Conservation (phyloP, 176 grass and related monocot genomes). For the Urochloa ruziziensis region DNA sequence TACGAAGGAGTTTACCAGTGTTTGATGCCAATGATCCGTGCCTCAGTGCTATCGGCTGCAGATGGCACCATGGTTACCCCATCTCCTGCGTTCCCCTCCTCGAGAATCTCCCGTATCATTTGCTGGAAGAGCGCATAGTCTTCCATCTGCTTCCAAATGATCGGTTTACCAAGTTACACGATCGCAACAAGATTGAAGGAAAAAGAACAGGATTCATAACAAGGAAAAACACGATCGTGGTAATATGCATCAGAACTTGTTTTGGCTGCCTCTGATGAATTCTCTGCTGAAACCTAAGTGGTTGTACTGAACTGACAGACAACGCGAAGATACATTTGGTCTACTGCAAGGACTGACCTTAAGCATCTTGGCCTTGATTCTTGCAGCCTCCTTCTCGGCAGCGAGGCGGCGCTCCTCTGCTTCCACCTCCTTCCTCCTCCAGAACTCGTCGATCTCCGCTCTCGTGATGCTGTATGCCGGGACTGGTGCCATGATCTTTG, state of each 20-base stretch:
- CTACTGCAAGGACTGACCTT: constrained; percentile 46
- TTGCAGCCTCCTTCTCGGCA: constrained; percentile 70
- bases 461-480: too few species aligned
- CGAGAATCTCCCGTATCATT: constrained; percentile 54
- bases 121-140: constrained; percentile 65
- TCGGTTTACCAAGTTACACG: neutral
- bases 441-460: constrained; percentile 61
- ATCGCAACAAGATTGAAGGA: neutral
- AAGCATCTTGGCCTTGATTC: constrained; percentile 58
- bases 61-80: neutral
- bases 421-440: constrained; percentile 65
- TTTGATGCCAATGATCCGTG: constrained; percentile 50
- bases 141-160: constrained; percentile 55
- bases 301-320: neutral
- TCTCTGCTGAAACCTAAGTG: too few species aligned
- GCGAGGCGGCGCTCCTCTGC: constrained; percentile 61
- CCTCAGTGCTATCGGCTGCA: neutral
- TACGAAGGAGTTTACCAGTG: constrained; percentile 59
- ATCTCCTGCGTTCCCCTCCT: constrained; percentile 21
- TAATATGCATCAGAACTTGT: neutral
- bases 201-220: too few species aligned
- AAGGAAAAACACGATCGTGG: too few species aligned
- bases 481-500: constrained; percentile 27
- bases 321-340: neutral
- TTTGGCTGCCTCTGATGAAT: neutral